Conservation (phyloP, 2,329 filamentous ascomycete species). For the Stagonosporopsis chrysanthemi region DNA sequence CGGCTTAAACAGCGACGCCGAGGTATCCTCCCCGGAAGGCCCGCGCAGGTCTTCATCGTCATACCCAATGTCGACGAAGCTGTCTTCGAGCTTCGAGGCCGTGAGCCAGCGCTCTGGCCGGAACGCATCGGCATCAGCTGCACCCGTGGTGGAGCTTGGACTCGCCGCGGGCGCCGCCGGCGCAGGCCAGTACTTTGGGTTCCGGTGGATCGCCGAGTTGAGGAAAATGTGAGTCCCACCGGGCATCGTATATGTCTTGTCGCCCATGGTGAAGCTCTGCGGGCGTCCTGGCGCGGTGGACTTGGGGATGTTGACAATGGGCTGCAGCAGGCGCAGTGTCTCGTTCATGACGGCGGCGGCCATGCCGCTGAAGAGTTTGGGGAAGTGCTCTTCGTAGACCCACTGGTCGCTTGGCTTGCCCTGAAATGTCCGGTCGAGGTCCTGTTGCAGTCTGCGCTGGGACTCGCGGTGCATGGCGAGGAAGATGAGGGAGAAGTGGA, state of each 20-base stretch:
- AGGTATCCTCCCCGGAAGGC: conserved; percentile 67
- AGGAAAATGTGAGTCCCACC: conserved; percentile 64
- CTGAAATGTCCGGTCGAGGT: conserved; percentile 71
- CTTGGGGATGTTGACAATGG: conserved; percentile 77
- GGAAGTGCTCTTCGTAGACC: conserved; percentile 74
- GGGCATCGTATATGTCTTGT: conserved; percentile 66
- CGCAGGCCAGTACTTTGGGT: conserved; percentile 75
- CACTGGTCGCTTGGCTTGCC: conserved; percentile 66
- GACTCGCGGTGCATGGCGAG: conserved; percentile 70
- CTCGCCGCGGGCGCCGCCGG: conserved; percentile 40
- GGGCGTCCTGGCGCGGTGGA: conserved; percentile 53
- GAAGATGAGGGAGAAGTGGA: conserved; percentile 74
- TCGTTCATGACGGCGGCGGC: conserved; percentile 80
- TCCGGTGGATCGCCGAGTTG: conserved; percentile 65
- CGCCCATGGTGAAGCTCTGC: conserved; percentile 67
- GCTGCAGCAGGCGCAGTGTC: conserved; percentile 74
- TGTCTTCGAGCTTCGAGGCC: conserved; percentile 34
- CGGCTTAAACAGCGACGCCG: conserved; percentile 63
- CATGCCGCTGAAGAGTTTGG: conserved; percentile 71
- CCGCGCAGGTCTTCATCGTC: conserved; percentile 65
- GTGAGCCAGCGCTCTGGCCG: conserved; percentile 75
- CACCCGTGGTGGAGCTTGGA: too few species aligned
- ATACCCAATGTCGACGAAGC: conserved; percentile 49
- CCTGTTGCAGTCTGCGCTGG: conserved; percentile 72
- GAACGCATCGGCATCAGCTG: conserved; percentile 69